A percentile compares a stretch with the other conserved stretches of the same genome.
These are phyloP conservation scores for Colletotrichum cuscutae DNA, from an alignment of 2,329 filamentous ascomycete genomes.

Conservation along the genomic window DNA sequence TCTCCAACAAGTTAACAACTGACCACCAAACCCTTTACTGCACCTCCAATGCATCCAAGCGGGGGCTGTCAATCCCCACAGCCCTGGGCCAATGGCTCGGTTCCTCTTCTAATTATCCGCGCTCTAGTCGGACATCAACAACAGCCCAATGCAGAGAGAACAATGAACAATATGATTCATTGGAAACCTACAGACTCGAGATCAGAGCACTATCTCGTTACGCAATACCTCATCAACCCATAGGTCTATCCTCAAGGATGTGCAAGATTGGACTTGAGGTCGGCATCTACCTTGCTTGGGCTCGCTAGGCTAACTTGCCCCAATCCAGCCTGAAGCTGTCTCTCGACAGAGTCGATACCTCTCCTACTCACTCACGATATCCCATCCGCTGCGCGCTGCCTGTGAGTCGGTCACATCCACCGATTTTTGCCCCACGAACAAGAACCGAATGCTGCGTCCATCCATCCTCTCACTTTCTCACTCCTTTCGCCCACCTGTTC, in stretches of 20 bases:
- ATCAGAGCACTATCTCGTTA: neutral
- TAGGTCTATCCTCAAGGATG: neutral
- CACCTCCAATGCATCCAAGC: neutral
- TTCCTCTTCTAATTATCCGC: conserved; percentile 16
- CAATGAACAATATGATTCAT: neutral
- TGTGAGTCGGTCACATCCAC: conserved; percentile 19
- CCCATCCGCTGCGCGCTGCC: neutral
- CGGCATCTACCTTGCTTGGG: neutral
- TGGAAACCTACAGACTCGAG: neutral
- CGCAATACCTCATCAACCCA: neutral
- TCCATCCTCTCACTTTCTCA: neutral
- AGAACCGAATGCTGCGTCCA: conserved; percentile 8
- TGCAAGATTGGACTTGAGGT: neutral
- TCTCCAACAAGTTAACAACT: neutral
- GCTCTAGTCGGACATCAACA: conserved; percentile 29
- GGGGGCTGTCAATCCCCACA: neutral
- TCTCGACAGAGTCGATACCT: neutral
- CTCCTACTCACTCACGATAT: conserved; percentile 8
- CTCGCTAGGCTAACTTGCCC: neutral
- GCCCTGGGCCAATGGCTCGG: conserved; percentile 11
- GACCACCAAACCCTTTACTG: neutral
- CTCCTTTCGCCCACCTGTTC: neutral
- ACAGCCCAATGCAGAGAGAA: conserved; percentile 13
- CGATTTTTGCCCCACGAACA: conserved; percentile 19
- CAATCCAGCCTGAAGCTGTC: neutral